A percentile compares a stretch with the other conserved stretches of the same genome.
These are phyloP conservation scores for Penicillium sp. DNA, from an alignment of 2,329 filamentous ascomycete species.

Conservation along the genomic window DNA sequence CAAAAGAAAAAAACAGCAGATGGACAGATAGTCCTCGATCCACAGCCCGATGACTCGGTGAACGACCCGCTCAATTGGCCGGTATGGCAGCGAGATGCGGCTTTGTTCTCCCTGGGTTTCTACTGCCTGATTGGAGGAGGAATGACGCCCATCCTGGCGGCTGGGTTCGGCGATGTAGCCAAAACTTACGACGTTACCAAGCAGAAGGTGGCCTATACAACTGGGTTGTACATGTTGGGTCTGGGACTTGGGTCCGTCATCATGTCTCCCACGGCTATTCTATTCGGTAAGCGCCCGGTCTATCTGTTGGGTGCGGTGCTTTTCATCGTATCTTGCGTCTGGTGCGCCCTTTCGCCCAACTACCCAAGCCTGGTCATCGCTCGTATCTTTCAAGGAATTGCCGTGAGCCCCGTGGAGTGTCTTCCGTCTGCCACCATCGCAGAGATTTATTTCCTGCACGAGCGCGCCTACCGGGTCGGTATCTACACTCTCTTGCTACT, in stretches of 20 bases:
- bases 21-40: slow-evolving; percentile 82
- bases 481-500: slow-evolving; percentile 89
- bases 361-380: slow-evolving; percentile 79
- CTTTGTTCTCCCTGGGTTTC: slow-evolving; percentile 79
- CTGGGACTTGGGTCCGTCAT: slow-evolving; percentile 82
- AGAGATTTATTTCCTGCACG: slow-evolving; percentile 95
- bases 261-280: slow-evolving; percentile 84
- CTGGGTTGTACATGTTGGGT: slow-evolving; percentile 92
- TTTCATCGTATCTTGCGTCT: slow-evolving; percentile 76
- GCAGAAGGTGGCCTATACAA: slow-evolving; percentile 78
- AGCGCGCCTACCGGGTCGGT: slow-evolving; percentile 87
- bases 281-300: slow-evolving; percentile 87
- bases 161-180: slow-evolving; percentile 83
- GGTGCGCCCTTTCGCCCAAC: slow-evolving; percentile 82
- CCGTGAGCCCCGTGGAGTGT: slow-evolving; percentile 88
- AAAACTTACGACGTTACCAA: slow-evolving; percentile 65
- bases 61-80: slow-evolving; percentile 97
- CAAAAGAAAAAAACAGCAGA: slow-evolving; percentile 75
- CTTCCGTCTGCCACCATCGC: slow-evolving; percentile 91
- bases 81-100: slow-evolving; percentile 73
- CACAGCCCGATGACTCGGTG: slow-evolving; percentile 84
- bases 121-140: slow-evolving; percentile 94
- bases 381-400: slow-evolving; percentile 82
- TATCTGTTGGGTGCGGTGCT: slow-evolving; percentile 76
- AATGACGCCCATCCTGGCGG: slow-evolving; percentile 86